Evolutionary conservation across 495 filamentous ascomycete species (phyloP), one percentile per base, ranked within the genome.

Genomic region (Friedmanniomyces simplex): DNA sequence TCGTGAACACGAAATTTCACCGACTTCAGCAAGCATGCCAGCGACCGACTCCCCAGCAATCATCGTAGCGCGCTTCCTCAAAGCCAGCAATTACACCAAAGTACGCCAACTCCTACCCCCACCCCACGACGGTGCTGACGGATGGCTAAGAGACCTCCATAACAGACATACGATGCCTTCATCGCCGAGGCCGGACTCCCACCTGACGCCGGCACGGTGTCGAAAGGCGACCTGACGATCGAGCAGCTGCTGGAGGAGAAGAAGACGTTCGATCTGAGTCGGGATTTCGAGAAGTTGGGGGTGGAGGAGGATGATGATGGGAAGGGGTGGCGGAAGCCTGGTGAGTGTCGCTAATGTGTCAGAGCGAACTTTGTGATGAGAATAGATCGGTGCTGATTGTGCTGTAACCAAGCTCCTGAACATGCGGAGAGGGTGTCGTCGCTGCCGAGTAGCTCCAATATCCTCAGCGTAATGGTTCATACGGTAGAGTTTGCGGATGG

Each of bases 191-290:
- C 84, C 13, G 75, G 74, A 18, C 73, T 87, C 18, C 67, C 76
- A 4, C 60, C 63, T 11, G 74, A 74, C 58, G 74, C 76, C 13
- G 77, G 73, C 39, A 66, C 64, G 12, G 55, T 57, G 6, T 48
- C 60, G 11, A 67, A 67, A 32, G 69, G 72, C 42, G 73, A 74
- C 46, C 71, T 83, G 63, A 84, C 83, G 12, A 75, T 87, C 46
- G 83, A 87, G 56, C 68, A 75, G 51, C 69, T 87, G 45, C 72
- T 87, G 37, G 76, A 84, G 48, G 83, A 87, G 67, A 87, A 87
- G 68, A 76, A 76, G 58, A 67, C 71, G 0, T 87, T 79, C 57
- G 84, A 87, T 61, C 63, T 81, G 20, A 79, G 68, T 36, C 60
- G 76, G 24, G 66, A 69, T 1, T 81, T 83, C 59, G 83, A 86